A percentile compares a stretch with the other conserved stretches of the same genome.
These are phyloP conservation scores for Psophocarpus tetragonolobus DNA, from an alignment of 306 rosid species.

Conservation along the genomic window DNA sequence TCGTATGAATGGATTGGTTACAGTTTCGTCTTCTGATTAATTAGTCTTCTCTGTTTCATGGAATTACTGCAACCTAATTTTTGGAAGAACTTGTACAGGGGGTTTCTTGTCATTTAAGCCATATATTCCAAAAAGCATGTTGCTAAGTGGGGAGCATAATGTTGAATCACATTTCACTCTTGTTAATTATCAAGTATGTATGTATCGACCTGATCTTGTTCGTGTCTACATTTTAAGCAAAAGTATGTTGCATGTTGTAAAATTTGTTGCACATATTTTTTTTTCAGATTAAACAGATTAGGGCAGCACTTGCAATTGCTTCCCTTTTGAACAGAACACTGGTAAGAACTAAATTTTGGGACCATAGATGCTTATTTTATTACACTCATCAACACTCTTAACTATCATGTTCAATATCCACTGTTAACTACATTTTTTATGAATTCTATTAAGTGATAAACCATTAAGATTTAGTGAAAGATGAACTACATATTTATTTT, in stretches of 20 bases:
- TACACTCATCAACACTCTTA: conserved; percentile 3
- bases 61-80: conserved; percentile 28
- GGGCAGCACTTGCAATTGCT: conserved; percentile 92
- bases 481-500: not conserved
- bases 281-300: conserved; percentile 81
- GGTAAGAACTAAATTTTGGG: conserved; percentile 56
- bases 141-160: conserved; percentile 77
- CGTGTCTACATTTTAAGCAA: conserved; percentile 32
- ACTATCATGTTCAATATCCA: not conserved
- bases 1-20: conserved; percentile 19
- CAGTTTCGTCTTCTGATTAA: conserved; percentile 19
- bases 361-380: not conserved
- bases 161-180: conserved; percentile 84
- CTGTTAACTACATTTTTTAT: not conserved
- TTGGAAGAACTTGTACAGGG: conserved; percentile 61
- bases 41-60: conserved; percentile 14
- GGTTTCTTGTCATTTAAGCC: conserved; percentile 91
- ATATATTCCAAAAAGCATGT: conserved; percentile 66
- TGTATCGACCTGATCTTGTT: conserved; percentile 41
- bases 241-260: conserved; percentile 29
- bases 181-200: conserved; percentile 85
- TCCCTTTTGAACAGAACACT: conserved; percentile 82
- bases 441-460: conserved; percentile 6
- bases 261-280: conserved; percentile 22
- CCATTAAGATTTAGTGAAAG: not conserved